Conservation (phyloP, 202 grass and related monocot genomes). For the Tripidium arundinaceum region DNA sequence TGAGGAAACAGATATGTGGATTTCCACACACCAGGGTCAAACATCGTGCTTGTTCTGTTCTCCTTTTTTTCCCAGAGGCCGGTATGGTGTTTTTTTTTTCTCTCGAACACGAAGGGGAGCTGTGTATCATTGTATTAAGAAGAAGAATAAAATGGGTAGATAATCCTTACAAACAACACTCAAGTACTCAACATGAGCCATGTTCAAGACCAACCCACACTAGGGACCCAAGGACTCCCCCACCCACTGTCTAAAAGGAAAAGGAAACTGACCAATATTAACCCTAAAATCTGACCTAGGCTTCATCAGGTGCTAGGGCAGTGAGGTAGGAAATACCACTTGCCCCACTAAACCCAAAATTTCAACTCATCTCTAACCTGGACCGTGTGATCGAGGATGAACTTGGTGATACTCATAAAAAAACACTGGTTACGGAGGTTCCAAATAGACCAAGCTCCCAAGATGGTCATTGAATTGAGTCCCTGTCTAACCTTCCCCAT, state of each 20-base stretch:
- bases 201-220: neutral
- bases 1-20: neutral
- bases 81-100: neutral
- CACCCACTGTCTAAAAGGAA: neutral
- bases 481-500: neutral
- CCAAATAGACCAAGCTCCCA: neutral
- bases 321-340: neutral
- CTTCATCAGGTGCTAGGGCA: neutral
- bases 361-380: neutral
- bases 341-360: neutral
- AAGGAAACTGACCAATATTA: neutral
- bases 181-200: neutral
- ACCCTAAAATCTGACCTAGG: neutral
- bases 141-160: neutral
- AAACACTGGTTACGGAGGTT: neutral
- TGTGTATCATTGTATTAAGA: neutral
- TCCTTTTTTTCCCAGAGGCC: neutral
- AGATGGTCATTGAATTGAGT: neutral
- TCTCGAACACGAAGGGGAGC: neutral
- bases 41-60: neutral
- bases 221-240: neutral
- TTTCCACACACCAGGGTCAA: neutral
- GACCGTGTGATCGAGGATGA: neutral
- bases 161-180: neutral
- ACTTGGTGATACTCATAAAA: neutral